Percentiles rank a stretch among this genome's conserved stretches.
Evolutionary conservation across 2,329 filamentous ascomycete species (phyloP).

Genomic region (Aspergillus caelatus): DNA sequence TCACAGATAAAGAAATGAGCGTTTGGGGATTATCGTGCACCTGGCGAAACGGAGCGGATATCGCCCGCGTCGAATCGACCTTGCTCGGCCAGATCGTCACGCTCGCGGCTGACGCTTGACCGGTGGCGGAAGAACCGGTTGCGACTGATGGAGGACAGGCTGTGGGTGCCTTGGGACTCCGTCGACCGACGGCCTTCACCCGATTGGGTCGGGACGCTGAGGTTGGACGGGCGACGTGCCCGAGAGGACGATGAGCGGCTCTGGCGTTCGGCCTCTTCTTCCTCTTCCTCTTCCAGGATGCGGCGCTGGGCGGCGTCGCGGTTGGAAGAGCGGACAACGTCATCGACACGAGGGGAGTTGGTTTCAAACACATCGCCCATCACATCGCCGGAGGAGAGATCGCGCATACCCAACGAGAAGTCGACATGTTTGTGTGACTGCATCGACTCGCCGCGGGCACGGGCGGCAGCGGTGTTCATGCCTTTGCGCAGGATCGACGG

Average conservation of each 20-base stretch:
- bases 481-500: constrained; percentile 60
- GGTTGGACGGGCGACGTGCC: constrained; percentile 25
- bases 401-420: constrained; percentile 69
- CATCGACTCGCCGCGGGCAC: constrained; percentile 60
- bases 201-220: constrained; percentile 25
- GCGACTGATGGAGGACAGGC: constrained; percentile 49
- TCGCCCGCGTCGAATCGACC: constrained; percentile 44
- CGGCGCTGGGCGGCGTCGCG: constrained; percentile 44
- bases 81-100: constrained; percentile 51
- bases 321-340: constrained; percentile 43
- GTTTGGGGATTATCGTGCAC: not conserved
- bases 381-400: constrained; percentile 60
- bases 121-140: constrained; percentile 66
- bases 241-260: constrained; percentile 31
- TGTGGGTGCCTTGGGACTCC: constrained; percentile 36
- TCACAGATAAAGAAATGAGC: not conserved
- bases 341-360: constrained; percentile 46
- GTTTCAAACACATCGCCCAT: constrained; percentile 69
- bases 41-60: constrained; percentile 19
- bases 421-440: constrained; percentile 67
- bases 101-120: constrained; percentile 29
- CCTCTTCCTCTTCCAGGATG: constrained; percentile 40
- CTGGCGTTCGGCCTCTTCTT: constrained; percentile 34
- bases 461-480: constrained; percentile 44
- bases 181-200: constrained; percentile 29